Evolutionary conservation across 306 rosid genomes (phyloP), one percentile per base, ranked within the genome.

Genomic region (Astragalus glycyphyllos): DNA sequence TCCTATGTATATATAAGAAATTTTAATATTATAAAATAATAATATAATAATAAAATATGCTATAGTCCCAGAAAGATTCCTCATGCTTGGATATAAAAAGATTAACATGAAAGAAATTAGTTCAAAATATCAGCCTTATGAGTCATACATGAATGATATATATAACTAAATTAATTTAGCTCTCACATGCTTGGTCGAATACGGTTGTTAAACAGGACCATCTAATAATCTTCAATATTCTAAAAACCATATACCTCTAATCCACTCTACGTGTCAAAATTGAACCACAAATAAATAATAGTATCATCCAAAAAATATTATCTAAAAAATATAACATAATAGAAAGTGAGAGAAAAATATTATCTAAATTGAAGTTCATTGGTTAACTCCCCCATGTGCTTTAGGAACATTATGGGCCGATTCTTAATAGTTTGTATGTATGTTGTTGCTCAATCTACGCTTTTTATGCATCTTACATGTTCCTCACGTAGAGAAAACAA

Each of bases 351-450:
- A 50, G 46, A 46, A 64, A 66, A 42, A 2, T 2, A 26, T 2
- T 11, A 64, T 75, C 38, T 6, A 26, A 4, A 26, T 44, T n/a
- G 44, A 56, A 38, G 37, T 29, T 66, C 69, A 66, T 69, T 58
- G 51, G 42, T 34, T 34, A 20, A 26, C n/a, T 2, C 10, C 81
- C 81, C 74, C 85, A 85, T 82, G 83, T 85, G 86, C 83, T 34
- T 31, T 37, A 77, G 84, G 68, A 79, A 78, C 85, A 82, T 62
- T 38, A 58, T 34, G 84, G 87, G 88, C 74, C 84, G 72, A 72
- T 65, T 31, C 54, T 29, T 66, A 37, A 20, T 49, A 48, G 26
- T 35, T 16, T 72, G 23, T 16, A 64, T 64, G 31, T 48, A 6
- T 60, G 47, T 4, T 26, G 31, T 71, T 45, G 20, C 45, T 62